Evolutionary conservation across 2,329 filamentous ascomycete genomes (phyloP).

Genomic region (Trichoderma guizhouense): DNA sequence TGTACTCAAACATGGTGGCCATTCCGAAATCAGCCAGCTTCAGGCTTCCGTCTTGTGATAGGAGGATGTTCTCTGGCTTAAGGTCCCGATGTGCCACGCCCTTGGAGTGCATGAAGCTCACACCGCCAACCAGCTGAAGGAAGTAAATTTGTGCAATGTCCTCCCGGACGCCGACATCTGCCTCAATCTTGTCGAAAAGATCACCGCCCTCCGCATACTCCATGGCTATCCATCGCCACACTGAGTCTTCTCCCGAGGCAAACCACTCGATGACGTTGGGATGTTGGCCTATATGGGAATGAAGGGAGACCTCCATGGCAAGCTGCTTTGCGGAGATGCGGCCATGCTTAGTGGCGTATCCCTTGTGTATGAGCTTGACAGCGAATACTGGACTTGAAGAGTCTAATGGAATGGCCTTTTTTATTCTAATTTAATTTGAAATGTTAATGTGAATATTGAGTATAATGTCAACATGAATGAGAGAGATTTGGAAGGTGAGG

Average conservation of each 20-base stretch:
- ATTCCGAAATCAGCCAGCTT: constrained; percentile 98
- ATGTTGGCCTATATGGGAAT: constrained; percentile 84
- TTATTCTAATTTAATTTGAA: constrained; percentile 60
- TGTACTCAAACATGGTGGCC: constrained; percentile 88
- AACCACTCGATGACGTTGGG: constrained; percentile 94
- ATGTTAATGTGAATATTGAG: constrained; percentile 16
- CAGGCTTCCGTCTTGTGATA: constrained; percentile 78
- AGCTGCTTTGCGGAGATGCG: constrained; percentile 87
- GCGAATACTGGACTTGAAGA: constrained; percentile 76
- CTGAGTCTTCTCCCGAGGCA: constrained; percentile 75
- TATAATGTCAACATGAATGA: neutral
- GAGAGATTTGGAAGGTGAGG: neutral
- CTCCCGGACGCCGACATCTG: constrained; percentile 88
- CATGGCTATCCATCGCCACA: constrained; percentile 98
- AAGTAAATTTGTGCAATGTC: constrained; percentile 98
- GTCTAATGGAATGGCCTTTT: constrained; percentile 80
- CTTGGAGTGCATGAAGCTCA: constrained; percentile 93
- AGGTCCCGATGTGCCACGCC: constrained; percentile 90
- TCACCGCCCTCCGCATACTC: constrained; percentile 94
- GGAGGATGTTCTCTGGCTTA: constrained; percentile 92
- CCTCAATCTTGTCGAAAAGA: constrained; percentile 98
- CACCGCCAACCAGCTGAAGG: constrained; percentile 81
- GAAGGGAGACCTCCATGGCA: constrained; percentile 84
- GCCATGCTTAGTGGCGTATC: constrained; percentile 85
- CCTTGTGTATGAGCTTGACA: constrained; percentile 98